Percentiles rank a stretch among this genome's conserved stretches.
These are phyloP conservation scores for Spergularia azorica DNA, from an alignment of 179 eudicot genomes.

Conservation along the genomic window DNA sequence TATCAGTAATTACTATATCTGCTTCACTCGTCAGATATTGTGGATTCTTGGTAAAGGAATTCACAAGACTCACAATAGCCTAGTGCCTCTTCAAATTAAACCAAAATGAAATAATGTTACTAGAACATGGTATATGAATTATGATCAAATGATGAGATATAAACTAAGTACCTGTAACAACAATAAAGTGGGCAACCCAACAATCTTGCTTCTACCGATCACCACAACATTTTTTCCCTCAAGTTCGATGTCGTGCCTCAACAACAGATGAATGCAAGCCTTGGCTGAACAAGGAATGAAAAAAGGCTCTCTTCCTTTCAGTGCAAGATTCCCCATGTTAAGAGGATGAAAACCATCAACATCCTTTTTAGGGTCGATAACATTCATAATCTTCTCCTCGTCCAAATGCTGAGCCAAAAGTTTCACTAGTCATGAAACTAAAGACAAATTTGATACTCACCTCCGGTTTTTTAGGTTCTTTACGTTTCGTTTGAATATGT, in stretches of 20 bases:
- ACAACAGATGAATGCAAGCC: constrained; percentile 48
- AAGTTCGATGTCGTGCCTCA: constrained; percentile 43
- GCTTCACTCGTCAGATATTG: constrained; percentile 48
- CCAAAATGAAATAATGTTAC: constrained; percentile 17
- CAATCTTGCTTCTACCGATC: constrained; percentile 55
- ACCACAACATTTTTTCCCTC: constrained; percentile 51
- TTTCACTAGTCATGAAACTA: constrained; percentile 10
- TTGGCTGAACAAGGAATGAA: constrained; percentile 57
- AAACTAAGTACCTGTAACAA: constrained; percentile 43
- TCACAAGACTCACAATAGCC: constrained; percentile 53
- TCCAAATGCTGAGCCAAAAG: constrained; percentile 42
- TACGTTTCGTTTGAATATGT: too few relatives aligned
- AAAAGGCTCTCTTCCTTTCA: constrained; percentile 53
- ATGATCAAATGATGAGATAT: background rate
- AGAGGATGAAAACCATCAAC: constrained; percentile 64
- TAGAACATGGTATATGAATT: background rate
- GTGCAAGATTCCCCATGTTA: constrained; percentile 57
- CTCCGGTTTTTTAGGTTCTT: too few relatives aligned
- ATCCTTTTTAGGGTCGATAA: constrained; percentile 52
- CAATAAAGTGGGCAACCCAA: constrained; percentile 51
- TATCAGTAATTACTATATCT: constrained; percentile 56
- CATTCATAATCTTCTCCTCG: constrained; percentile 49
- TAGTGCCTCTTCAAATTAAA: constrained; percentile 50
- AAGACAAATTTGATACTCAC: too few relatives aligned
- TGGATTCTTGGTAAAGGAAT: constrained; percentile 52